Evolutionary conservation across 306 rosid species (phyloP), one percentile per base, ranked within the genome.

Genomic region (Lathyrus sativus): DNA sequence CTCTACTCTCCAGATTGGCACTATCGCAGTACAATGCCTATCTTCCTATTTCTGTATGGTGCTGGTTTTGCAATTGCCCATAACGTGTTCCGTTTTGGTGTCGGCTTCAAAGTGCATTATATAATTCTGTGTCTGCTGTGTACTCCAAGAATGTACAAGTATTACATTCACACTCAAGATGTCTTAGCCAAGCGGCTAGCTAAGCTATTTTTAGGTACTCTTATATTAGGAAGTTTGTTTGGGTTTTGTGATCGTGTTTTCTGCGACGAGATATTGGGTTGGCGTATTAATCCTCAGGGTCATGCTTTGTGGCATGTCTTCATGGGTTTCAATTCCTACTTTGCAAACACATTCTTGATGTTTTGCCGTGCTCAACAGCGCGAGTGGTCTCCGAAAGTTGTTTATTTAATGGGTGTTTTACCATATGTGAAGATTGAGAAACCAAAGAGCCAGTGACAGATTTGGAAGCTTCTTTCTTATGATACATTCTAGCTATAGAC

Each of bases 1-100:
- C 91, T 90, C 71, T 71, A 87, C 75, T 87, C 96, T 56, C 96
- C 96, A 54, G 96, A 90, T 64, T 90, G 96, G 96, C 96, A 90
- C 73, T 87, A 90, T 73, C 93, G 91, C 54, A 84, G 88, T 78
- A 90, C 96, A 48, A 90, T 90, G 96, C 96, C 96, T 55, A 87
- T 83, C 76, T 87, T 90, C 71, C 89, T 90, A 75, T 90, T 90
- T 68, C 74, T 87, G 19, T 90, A 90, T 65, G 96, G 96, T 79
- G 88, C 77, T 56, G 60, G 15, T 50, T 90, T 90, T 45, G 95
- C 96, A 8, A 45, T 70, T 62, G 86, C 83, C 58, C 96, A 90
- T 74, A 71, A 91, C 4, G 76, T 85, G 28, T 37, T 87, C 64
- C 85, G 67, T 49, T 82, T 84, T 49, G 89, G 79, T 42, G 28